phyloP scores from a whole-genome alignment of 176 grass and related monocot species.

The Coix lacrymajobi region DNA sequence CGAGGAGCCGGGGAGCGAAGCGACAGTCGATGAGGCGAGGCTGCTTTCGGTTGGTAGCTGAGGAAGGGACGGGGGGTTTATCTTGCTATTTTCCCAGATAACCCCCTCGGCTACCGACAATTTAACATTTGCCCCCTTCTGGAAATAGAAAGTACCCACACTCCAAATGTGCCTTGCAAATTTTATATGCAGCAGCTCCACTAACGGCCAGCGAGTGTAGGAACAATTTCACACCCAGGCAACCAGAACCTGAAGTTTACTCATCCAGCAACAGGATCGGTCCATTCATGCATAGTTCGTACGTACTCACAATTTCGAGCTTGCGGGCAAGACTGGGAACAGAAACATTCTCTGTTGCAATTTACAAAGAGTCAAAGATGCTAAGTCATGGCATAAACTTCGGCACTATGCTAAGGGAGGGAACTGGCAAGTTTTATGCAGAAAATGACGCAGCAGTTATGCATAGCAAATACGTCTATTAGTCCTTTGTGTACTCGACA shows the following conservation, averaged over 20 bases:
- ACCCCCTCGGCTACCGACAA: background rate
- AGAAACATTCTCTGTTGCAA: background rate
- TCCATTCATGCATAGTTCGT: background rate
- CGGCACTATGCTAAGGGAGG: background rate
- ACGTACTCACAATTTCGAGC: background rate
- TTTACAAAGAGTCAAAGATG: background rate
- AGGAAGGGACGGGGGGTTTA: too few relatives aligned
- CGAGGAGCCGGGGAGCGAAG: background rate
- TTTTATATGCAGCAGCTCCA: background rate
- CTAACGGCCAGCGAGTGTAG: too few relatives aligned
- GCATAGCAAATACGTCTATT: background rate
- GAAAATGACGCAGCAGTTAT: background rate
- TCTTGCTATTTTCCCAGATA: background rate
- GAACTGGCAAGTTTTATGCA: background rate
- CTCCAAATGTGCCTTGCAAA: too few relatives aligned
- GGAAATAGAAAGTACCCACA: too few relatives aligned
- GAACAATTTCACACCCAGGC: too few relatives aligned
- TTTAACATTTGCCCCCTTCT: background rate
- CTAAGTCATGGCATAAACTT: background rate
- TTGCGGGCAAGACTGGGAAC: background rate
- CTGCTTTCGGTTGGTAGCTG: too few relatives aligned
- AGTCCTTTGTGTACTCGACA: background rate
- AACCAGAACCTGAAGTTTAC: background rate
- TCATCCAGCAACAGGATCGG: background rate
- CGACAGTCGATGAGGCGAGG: background rate